Evolutionary conservation across 129 eudicot species (phyloP).

Genomic region (Cynara cardunculus): DNA sequence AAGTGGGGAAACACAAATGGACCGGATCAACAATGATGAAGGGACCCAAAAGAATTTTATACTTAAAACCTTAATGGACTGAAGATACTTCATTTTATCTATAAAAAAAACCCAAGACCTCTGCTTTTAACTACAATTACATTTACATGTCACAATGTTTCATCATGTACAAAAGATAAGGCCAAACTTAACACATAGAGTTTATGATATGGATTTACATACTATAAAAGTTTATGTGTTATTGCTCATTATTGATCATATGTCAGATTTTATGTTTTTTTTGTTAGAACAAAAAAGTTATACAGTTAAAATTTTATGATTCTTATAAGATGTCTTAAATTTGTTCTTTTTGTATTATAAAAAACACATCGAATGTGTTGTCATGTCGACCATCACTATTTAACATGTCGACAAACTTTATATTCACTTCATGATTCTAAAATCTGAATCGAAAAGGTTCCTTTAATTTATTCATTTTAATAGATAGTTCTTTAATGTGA

Average conservation of each 20-base stretch:
- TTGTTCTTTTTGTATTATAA: not conserved
- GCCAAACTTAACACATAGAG: not conserved
- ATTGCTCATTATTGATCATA: not conserved
- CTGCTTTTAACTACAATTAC: no score
- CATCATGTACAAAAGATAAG: not conserved
- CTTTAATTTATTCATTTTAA: not conserved
- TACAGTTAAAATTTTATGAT: not conserved
- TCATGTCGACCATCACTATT: not conserved
- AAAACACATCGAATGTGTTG: not conserved
- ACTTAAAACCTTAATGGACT: no score
- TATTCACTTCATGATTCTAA: not conserved
- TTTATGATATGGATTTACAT: not conserved
- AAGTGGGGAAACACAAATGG: no score
- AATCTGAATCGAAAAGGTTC: not conserved
- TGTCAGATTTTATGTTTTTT: not conserved
- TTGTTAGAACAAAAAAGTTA: not conserved
- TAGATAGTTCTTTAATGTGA: not conserved
- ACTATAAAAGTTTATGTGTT: not conserved
- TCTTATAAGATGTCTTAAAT: not conserved
- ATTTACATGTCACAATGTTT: not conserved
- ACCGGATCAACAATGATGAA: no score
- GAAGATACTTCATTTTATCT: no score
- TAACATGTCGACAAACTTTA: not conserved
- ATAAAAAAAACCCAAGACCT: no score
- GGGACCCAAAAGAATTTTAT: no score